phyloP scores from a whole-genome alignment of 2,329 filamentous ascomycete genomes.

The Beauveria caledonica region DNA sequence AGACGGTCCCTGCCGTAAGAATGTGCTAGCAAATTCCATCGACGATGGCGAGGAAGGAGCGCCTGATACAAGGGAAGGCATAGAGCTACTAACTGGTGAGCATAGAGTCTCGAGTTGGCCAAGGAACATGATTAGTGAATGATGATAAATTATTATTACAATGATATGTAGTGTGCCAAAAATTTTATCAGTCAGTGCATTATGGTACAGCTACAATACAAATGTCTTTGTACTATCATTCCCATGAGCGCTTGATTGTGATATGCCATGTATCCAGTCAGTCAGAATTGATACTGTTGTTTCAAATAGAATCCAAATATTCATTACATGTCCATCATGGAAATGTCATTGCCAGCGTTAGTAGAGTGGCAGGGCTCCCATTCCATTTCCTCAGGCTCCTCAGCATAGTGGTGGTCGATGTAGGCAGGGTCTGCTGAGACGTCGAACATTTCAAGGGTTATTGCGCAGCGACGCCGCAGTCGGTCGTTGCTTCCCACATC shows the following conservation, averaged over 20 bases:
- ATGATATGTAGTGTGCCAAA: neutral
- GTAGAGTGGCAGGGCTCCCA: neutral
- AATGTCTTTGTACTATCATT: no score
- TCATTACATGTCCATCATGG: neutral
- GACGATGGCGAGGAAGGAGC: slow-evolving; percentile 50
- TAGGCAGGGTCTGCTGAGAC: no score
- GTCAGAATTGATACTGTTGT: no score
- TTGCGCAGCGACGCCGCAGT: neutral
- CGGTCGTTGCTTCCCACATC: neutral
- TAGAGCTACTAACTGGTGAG: slow-evolving; percentile 18
- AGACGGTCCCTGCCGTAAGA: slow-evolving; percentile 49
- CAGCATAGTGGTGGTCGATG: no score
- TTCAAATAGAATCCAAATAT: no score
- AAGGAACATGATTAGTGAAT: slow-evolving; percentile 6
- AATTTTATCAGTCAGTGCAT: neutral
- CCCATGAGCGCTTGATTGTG: no score
- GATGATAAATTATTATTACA: neutral
- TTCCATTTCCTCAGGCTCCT: neutral
- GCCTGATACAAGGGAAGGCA: slow-evolving; percentile 16
- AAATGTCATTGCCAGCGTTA: neutral
- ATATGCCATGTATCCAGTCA: no score
- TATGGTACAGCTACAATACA: no score
- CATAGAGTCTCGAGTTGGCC: slow-evolving; percentile 18
- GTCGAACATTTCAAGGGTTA: neutral
- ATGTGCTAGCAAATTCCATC: slow-evolving; percentile 53